Conservation (phyloP, 2,329 filamentous ascomycete genomes). For the Hypoxylon sp. region DNA sequence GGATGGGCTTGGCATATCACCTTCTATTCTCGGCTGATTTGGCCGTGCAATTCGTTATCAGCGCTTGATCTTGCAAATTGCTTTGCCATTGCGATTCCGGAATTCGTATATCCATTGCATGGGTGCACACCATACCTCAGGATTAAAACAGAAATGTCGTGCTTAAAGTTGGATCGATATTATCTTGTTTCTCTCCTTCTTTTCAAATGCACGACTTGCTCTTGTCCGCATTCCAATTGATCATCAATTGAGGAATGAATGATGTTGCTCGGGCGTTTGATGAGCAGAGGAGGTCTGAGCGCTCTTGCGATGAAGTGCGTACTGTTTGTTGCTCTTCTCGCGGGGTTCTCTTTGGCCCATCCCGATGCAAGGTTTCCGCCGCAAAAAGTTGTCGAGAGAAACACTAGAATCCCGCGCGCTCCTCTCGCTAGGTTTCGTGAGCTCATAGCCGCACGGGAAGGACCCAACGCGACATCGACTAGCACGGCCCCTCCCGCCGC, state of each 20-base stretch:
- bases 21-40: constrained; percentile 41
- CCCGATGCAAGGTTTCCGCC: constrained; percentile 28
- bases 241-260: constrained; percentile 28
- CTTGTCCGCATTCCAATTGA: constrained; percentile 17
- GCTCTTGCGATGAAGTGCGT: constrained; percentile 18
- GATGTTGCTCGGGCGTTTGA: constrained; percentile 7
- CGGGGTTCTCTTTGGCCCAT: constrained; percentile 29
- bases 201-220: constrained; percentile 16
- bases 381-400: constrained; percentile 10
- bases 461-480: constrained; percentile 9
- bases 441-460: constrained; percentile 18
- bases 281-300: constrained; percentile 9
- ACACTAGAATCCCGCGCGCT: constrained; percentile 27
- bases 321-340: constrained; percentile 24
- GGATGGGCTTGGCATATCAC: constrained; percentile 32
- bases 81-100: constrained; percentile 21
- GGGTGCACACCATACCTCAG: constrained; percentile 22
- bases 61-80: constrained; percentile 27
- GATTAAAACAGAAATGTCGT: constrained; percentile 27
- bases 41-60: constrained; percentile 33
- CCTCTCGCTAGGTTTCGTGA: constrained; percentile 39
- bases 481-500: constrained; percentile 19
- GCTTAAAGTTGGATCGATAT: constrained; percentile 14
- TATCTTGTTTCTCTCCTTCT: not conserved
- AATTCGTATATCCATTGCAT: constrained; percentile 28